Base-by-base conservation (phyloP, 331 rosid species). In the Acacia pycnantha region DNA sequence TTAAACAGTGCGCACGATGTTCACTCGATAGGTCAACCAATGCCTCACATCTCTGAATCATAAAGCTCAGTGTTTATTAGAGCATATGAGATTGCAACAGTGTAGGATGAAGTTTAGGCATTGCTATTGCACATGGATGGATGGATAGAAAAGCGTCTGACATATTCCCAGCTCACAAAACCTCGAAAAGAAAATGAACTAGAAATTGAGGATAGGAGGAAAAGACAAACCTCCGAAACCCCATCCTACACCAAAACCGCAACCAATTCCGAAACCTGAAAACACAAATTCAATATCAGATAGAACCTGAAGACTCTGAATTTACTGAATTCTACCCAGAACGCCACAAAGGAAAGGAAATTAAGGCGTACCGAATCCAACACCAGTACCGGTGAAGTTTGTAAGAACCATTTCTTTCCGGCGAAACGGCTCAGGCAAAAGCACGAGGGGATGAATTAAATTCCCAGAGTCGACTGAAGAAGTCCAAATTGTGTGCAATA, bases 161-260 rank as follows among this genome's bases (percentile, higher is more conserved):
- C 8, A 11, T 37, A 46, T 31, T 47, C 65, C 41, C 12, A 56
- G 35, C 26, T 4, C 24, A n/a, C 2, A 31, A 73, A 73, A 78
- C 27, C 13, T 6, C 58, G 67, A 44, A 50, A 43, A n/a, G 83
- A 79, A 83, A 59, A 64, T 33, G 46, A 37, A 54, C 44, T 14
- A 72, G 48, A 83, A 70, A 70, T 47, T 3, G 69, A 53, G 11
- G 5, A 22, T 26, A 70, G 70, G 22, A 46, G 16, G 64, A 6
- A 70, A 65, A 24, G 68, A 83, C 88, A 48, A 2, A 94, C 98
- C 99, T 90, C 99, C 99, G 88, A 96, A 96, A 70, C 99, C 98
- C 98, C 98, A 96, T 69, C 99, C 99, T 5, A 94, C 83, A 51
- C 98, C 94, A 82, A 96, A 96, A 6, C 99, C 98, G 84, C 99